Percentiles rank a stretch among this genome's conserved stretches.
Conservation (phyloP, 192 early-diverging fungal species). For the Coemansia sp. region DNA sequence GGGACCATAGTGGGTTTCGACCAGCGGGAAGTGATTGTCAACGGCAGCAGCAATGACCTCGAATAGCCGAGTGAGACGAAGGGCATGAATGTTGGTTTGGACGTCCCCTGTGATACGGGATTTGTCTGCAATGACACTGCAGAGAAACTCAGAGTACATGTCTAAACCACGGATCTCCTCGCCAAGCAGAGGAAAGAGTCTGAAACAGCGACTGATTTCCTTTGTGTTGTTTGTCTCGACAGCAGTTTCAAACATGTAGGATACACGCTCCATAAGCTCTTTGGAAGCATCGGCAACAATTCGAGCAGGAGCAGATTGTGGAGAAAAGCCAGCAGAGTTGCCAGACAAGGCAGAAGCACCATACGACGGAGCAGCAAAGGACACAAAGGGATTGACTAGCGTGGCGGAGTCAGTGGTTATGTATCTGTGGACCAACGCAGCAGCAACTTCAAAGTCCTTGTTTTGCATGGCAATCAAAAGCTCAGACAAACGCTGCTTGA, state of each 20-base stretch:
- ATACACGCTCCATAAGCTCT: slow-evolving; percentile 69
- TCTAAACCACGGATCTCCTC: slow-evolving; percentile 84
- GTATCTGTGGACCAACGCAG: slow-evolving; percentile 42
- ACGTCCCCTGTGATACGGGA: slow-evolving; percentile 53
- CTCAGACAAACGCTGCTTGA: slow-evolving; percentile 43
- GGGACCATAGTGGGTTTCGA: slow-evolving; percentile 82
- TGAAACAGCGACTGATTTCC: slow-evolving; percentile 83
- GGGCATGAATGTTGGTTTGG: slow-evolving; percentile 62
- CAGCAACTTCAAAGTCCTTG: slow-evolving; percentile 62
- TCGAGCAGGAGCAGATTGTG: slow-evolving; percentile 17
- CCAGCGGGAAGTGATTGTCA: slow-evolving; percentile 82
- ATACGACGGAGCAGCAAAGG: slow-evolving; percentile 26
- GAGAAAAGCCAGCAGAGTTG: neutral
- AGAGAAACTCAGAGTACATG: slow-evolving; percentile 83
- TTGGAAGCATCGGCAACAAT: slow-evolving; percentile 59
- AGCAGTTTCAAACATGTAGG: slow-evolving; percentile 79
- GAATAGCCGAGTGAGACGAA: slow-evolving; percentile 81
- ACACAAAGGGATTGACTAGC: slow-evolving; percentile 33
- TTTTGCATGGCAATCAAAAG: slow-evolving; percentile 33
- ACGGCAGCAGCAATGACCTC: slow-evolving; percentile 87
- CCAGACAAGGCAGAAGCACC: slow-evolving; percentile 8
- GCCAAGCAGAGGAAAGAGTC: slow-evolving; percentile 86
- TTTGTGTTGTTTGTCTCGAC: slow-evolving; percentile 67
- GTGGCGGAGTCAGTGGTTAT: slow-evolving; percentile 13
- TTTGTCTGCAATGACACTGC: slow-evolving; percentile 72